Evolutionary conservation across 257 asterid genomes (phyloP), one percentile per base, ranked within the genome.

Genomic region (Plectranthus barbatus): DNA sequence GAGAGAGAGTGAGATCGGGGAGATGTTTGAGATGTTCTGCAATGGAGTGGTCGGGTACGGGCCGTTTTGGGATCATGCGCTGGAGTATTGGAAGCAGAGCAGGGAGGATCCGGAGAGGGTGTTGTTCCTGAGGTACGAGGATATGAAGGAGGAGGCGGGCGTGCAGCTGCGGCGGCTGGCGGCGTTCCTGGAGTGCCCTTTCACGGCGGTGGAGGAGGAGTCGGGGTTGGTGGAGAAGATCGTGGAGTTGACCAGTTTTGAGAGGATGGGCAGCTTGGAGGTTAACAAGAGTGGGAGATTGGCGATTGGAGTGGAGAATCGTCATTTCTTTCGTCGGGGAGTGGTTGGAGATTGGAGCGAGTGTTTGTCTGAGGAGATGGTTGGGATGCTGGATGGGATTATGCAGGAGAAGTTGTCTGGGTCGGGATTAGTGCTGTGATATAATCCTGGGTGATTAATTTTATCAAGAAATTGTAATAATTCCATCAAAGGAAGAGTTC

Each of bases 31-130:
- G 3, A 8, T 0, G 56, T 77, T 60, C 59, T 73, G 76, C 20
- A 18, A 44, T 0, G 77, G 82, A 1, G 23, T 50, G 6, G 64
- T 55, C 50, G 8, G 48, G 4, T 54, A 19, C 40, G 82, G 82
- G 13, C 82, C 82, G 1, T 55, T 65, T 36, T 77, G 82, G 82
- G 69, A 77, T 13, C 79, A 73, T 54, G 75, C 69, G 0, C 20
- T 72, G 2, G 75, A 52, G 11, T 72, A 72, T 20, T 77, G 81
- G 78, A 66, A 50, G 4, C 62, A 41, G 40, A 73, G 76, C 39
- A 39, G 39, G 52, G 51, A 23, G 26, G 41, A 48, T 37, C 9
- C 73, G 2, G 66, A 69, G 1, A 69, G 54, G 46, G 17, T 73
- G 1, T 11, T 65, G 3, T 77, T 77, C 29, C 13, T 77, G 39